Conservation (phyloP, 768 basidiomycete genomes). For the Hygrophorus russula region DNA sequence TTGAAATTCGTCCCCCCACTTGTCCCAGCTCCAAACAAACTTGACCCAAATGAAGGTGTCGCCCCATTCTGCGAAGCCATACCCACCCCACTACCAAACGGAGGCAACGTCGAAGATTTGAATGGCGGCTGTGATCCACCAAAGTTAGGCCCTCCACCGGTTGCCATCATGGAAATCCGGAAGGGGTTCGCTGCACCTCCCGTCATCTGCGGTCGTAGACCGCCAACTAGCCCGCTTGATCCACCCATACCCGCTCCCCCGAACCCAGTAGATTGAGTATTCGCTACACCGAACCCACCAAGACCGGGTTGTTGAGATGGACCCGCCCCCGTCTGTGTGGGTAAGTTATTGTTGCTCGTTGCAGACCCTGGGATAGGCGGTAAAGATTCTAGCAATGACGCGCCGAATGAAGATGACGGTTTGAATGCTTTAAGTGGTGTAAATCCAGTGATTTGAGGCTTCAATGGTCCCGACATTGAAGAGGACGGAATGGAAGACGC, state of each 20-base stretch:
- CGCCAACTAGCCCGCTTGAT: slow-evolving; percentile 25
- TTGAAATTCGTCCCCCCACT: slow-evolving; percentile 12
- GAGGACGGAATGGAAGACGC: slow-evolving; percentile 14
- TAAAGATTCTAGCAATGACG: slow-evolving; percentile 58
- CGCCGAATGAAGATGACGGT: slow-evolving; percentile 72
- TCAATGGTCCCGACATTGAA: slow-evolving; percentile 19
- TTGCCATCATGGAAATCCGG: slow-evolving; percentile 39
- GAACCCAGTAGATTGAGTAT: slow-evolving; percentile 26
- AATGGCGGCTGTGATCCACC: neutral
- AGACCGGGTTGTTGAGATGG: slow-evolving; percentile 6
- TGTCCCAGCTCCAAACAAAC: slow-evolving; percentile 12
- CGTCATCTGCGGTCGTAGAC: slow-evolving; percentile 52
- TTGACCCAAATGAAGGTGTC: slow-evolving; percentile 7
- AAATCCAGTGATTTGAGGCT: slow-evolving; percentile 40
- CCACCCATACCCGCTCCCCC: slow-evolving; percentile 20
- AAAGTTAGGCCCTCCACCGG: neutral
- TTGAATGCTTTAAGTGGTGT: slow-evolving; percentile 72
- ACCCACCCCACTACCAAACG: slow-evolving; percentile 1
- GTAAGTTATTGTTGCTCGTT: slow-evolving; percentile 17
- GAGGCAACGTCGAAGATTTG: neutral
- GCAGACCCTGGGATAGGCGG: slow-evolving; percentile 62
- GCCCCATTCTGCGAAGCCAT: neutral
- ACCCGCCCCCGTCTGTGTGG: slow-evolving; percentile 9
- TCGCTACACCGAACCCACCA: slow-evolving; percentile 16
- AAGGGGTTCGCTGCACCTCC: slow-evolving; percentile 56